phyloP scores from a whole-genome alignment of 495 filamentous ascomycete genomes.

The Penicillium silybi region DNA sequence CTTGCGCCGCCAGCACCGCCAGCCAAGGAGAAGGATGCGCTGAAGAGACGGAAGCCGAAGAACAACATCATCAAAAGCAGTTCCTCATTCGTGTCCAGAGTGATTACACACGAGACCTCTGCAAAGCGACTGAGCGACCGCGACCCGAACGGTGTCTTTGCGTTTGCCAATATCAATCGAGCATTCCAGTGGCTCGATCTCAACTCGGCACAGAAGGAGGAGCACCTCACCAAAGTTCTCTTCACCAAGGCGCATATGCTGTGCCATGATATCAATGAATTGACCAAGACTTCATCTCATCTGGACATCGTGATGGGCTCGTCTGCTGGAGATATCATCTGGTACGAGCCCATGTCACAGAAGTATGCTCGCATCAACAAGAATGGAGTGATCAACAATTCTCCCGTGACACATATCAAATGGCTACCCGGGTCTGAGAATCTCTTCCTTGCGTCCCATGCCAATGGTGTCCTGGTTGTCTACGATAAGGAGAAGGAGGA shows the following conservation, averaged over 20 bases:
- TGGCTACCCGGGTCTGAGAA: constrained; percentile 96
- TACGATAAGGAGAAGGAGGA: constrained; percentile 99
- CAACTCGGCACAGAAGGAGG: constrained; percentile 56
- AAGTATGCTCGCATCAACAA: constrained; percentile 96
- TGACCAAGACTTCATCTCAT: constrained; percentile 74
- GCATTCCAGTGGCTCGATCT: constrained; percentile 85
- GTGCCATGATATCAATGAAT: constrained; percentile 86
- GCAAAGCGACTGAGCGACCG: constrained; percentile 75
- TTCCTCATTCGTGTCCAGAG: constrained; percentile 91
- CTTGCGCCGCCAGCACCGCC: constrained; percentile 47
- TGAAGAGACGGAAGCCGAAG: constrained; percentile 86
- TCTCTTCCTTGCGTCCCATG: constrained; percentile 87
- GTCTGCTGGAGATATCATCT: constrained; percentile 92
- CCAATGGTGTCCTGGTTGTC: constrained; percentile 88
- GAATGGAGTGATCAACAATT: constrained; percentile 84
- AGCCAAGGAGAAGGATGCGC: constrained; percentile 78
- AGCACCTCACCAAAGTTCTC: constrained; percentile 88
- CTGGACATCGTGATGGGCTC: constrained; percentile 94
- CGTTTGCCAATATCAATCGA: constrained; percentile 91
- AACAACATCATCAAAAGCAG: constrained; percentile 98
- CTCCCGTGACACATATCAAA: constrained; percentile 78
- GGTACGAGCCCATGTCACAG: constrained; percentile 96
- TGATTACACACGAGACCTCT: constrained; percentile 83
- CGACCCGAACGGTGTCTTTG: constrained; percentile 72
- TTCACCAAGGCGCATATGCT: constrained; percentile 95